Evolutionary conservation across 805 yeast species (phyloP), one percentile per base, ranked within the genome.

Genomic region (Candida qinlingensis): DNA sequence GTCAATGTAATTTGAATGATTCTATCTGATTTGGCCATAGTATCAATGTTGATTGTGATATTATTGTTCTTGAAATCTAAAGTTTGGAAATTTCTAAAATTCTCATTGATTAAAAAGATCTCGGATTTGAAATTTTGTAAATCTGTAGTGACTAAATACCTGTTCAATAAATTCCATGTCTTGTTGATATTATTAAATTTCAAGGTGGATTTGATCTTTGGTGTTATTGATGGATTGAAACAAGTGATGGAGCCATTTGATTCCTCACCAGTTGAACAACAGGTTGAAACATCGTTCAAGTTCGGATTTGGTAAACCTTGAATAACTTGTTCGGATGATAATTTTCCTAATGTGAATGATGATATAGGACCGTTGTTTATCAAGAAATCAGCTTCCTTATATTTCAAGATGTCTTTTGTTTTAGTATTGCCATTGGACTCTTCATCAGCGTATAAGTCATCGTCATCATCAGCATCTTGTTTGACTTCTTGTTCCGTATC

Each of bases 1-100:
- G 78, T 76, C 0, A 85, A 79, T 1, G 94, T 83, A 2, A 88
- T 80, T 62, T 90, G 97, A 13, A 89, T 76, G 36, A 88, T 80
- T 55, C 79, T 74, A 37, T 78, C 75, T 7, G 81, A 71, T 6
- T 66, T 61, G 42, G 76, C 73, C 48, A 85, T 66, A 39, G 83
- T 80, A 26, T 84, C 86, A 58, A 86, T 80, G 35, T 80, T 80
- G 9, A 88, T 71, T 0, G 96, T 88, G 12, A 76, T 68, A 33
- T 80, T 79, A 47, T 81, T 77, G 49, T 80, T 76, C 49, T 80
- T 76, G 59, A 87, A 85, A 54, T 80, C 83, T 44, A 79, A 77
- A 5, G 83, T 73, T 42, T 76, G 79, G 46, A 83, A 69, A 44
- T 83, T 73, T 36, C 82, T 76, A 62, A 84, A 86, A 28, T 80